Evolutionary conservation across 176 grass and related monocot genomes (phyloP).

Genomic region (Eragrostis nindensis): DNA sequence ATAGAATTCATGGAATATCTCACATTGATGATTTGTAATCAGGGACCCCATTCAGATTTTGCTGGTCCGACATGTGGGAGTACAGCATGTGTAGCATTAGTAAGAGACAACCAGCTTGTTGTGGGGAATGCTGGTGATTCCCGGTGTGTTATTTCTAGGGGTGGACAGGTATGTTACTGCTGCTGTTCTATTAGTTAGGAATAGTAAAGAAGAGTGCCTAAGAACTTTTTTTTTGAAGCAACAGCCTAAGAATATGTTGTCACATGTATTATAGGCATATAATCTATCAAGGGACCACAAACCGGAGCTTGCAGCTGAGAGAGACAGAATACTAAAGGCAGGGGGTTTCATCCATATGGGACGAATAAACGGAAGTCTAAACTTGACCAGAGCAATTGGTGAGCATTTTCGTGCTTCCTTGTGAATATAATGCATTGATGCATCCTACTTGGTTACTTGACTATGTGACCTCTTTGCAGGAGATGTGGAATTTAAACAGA

Average conservation of each 20-base stretch:
- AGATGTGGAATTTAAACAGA: constrained; percentile 98
- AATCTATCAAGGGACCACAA: constrained; percentile 97
- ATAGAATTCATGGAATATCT: constrained; percentile 13
- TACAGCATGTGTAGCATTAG: constrained; percentile 87
- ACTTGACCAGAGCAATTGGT: constrained; percentile 97
- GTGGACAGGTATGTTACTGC: constrained; percentile 63
- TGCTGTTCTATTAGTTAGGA: not conserved
- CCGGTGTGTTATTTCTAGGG: constrained; percentile 96
- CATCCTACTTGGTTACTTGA: constrained; percentile 22
- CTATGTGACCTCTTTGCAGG: constrained; percentile 54
- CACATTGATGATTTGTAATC: constrained; percentile 21
- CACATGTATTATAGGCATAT: constrained; percentile 65
- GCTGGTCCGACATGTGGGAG: constrained; percentile 80
- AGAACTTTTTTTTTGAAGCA: too few relatives aligned
- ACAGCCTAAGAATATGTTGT: constrained; percentile 12
- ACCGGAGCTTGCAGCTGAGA: constrained; percentile 80
- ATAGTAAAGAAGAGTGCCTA: too few relatives aligned
- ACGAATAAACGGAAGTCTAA: constrained; percentile 96
- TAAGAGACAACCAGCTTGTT: constrained; percentile 86
- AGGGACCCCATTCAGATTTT: constrained; percentile 98
- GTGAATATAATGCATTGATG: not conserved
- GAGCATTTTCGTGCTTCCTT: constrained; percentile 20
- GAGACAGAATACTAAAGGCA: constrained; percentile 95
- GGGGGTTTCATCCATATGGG: constrained; percentile 90
- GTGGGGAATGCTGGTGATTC: constrained; percentile 98